These are phyloP conservation scores for Kuraishia floccosa DNA, from an alignment of 805 yeast genomes.

Conservation along the genomic window DNA sequence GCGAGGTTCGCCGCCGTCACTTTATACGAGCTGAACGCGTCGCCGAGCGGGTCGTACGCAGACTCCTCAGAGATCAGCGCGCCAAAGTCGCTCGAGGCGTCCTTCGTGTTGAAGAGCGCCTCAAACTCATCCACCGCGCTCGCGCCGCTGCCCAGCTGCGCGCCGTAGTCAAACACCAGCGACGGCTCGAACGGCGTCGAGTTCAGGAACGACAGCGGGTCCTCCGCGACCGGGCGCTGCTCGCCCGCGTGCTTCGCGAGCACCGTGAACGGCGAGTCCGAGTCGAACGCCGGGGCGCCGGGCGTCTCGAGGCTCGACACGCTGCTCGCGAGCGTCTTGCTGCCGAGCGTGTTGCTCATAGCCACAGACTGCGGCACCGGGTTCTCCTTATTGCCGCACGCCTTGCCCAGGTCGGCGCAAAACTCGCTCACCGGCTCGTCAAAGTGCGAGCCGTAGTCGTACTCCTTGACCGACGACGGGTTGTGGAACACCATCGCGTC, in stretches of 20 bases:
- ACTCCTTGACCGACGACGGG: conserved; percentile 10
- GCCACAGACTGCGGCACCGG: conserved; percentile 46
- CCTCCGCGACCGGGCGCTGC: conserved; percentile 12
- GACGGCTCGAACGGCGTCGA: conserved; percentile 40
- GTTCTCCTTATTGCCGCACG: conserved; percentile 66
- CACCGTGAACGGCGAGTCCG: conserved; percentile 1
- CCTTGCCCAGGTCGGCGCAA: conserved; percentile 65
- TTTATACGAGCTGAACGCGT: conserved; percentile 3
- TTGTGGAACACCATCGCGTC: neutral
- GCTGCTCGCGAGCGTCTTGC: conserved; percentile 5
- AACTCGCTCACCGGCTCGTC: conserved; percentile 67
- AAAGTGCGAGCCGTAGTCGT: conserved; percentile 30
- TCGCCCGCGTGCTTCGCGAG: neutral
- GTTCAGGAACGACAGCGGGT: conserved; percentile 35
- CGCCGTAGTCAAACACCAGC: conserved; percentile 28
- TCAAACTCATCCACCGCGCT: too few relatives aligned
- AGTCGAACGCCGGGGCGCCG: neutral
- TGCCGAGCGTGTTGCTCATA: neutral
- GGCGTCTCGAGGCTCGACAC: conserved; percentile 3
- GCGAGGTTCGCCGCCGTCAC: conserved; percentile 11
- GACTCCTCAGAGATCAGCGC: conserved; percentile 44
- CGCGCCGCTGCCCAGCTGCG: too few relatives aligned
- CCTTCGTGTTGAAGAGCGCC: conserved; percentile 2
- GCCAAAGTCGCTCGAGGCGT: conserved; percentile 25
- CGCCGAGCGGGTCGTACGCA: conserved; percentile 39